Evolutionary conservation across 257 asterid genomes (phyloP).

Genomic region (Ballota nigra): DNA sequence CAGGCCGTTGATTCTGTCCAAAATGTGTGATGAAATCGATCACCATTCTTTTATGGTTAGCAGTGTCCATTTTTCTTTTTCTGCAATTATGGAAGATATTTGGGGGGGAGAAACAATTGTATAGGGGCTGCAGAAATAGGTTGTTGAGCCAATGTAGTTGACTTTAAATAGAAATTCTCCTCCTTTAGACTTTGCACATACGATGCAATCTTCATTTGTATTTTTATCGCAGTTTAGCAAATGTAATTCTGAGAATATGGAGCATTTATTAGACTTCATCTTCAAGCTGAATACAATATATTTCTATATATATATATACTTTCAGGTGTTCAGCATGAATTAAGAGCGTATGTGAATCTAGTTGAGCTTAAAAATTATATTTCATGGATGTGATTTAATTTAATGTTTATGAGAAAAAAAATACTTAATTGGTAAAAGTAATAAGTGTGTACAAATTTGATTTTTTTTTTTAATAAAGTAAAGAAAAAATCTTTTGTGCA

Average conservation of each 20-base stretch:
- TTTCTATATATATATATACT: neutral
- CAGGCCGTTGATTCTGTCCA: slow-evolving; percentile 80
- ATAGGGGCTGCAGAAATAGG: slow-evolving; percentile 41
- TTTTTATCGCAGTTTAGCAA: slow-evolving; percentile 18
- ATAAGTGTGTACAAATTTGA: too few relatives aligned
- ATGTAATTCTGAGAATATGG: slow-evolving; percentile 5
- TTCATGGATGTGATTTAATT: too few relatives aligned
- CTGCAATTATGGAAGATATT: slow-evolving; percentile 9
- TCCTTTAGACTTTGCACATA: slow-evolving; percentile 21
- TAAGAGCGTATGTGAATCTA: neutral
- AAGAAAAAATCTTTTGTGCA: too few relatives aligned
- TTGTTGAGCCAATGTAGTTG: slow-evolving; percentile 32
- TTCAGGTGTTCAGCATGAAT: neutral
- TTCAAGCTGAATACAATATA: neutral
- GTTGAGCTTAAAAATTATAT: too few relatives aligned
- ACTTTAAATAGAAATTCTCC: slow-evolving; percentile 27
- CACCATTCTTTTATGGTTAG: slow-evolving; percentile 35
- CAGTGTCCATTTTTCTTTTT: neutral
- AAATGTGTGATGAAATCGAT: too few relatives aligned
- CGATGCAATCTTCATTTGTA: slow-evolving; percentile 24
- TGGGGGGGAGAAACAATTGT: slow-evolving; percentile 40
- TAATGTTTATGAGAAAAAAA: too few relatives aligned
- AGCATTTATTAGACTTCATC: neutral
- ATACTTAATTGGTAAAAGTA: too few relatives aligned
- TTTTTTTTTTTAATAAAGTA: too few relatives aligned